Percentiles rank a stretch among this genome's conserved stretches.
phyloP scores from a whole-genome alignment of 371 early-diverging fungal species.

The Gilbertella persicaria region DNA sequence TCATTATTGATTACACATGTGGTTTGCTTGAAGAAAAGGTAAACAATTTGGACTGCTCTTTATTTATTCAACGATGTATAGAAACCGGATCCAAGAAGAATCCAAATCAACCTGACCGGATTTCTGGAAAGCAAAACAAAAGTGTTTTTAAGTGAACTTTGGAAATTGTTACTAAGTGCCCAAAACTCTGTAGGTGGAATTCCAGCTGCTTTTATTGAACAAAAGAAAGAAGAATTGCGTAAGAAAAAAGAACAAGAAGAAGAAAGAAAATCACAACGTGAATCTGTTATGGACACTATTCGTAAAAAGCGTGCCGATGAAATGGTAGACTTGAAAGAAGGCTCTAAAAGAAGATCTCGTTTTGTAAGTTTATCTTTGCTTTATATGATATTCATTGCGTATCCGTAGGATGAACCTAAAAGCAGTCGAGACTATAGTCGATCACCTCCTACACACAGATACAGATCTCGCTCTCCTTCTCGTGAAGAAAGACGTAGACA shows the following conservation, averaged over 20 bases:
- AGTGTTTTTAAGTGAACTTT: conserved; percentile 83
- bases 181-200: conserved; percentile 84
- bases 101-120: conserved; percentile 96
- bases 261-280: conserved; percentile 28
- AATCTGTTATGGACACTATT: conserved; percentile 47
- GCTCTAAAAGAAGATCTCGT: conserved; percentile 22
- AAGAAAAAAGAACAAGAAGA: conserved; percentile 42
- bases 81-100: conserved; percentile 80
- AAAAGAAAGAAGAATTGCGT: conserved; percentile 80
- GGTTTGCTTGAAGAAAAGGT: conserved; percentile 80
- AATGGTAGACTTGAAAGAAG: conserved; percentile 18
- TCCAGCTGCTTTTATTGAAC: conserved; percentile 81
- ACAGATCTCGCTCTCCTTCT: conserved; percentile 32
- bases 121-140: conserved; percentile 87
- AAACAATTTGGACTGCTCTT: conserved; percentile 5
- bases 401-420: conserved; percentile 9
- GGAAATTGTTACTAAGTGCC: conserved; percentile 89
- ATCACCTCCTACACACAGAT: conserved; percentile 24
- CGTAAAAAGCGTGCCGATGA: conserved; percentile 33
- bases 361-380: conserved; percentile 10
- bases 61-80: conserved; percentile 16
- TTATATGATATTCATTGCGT: background rate
- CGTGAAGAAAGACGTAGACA: conserved; percentile 22
- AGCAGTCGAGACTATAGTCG: conserved; percentile 19
- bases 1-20: conserved; percentile 84